Base-by-base conservation (phyloP, 2,329 filamentous ascomycete species). In the Salinomyces thailandicus region DNA sequence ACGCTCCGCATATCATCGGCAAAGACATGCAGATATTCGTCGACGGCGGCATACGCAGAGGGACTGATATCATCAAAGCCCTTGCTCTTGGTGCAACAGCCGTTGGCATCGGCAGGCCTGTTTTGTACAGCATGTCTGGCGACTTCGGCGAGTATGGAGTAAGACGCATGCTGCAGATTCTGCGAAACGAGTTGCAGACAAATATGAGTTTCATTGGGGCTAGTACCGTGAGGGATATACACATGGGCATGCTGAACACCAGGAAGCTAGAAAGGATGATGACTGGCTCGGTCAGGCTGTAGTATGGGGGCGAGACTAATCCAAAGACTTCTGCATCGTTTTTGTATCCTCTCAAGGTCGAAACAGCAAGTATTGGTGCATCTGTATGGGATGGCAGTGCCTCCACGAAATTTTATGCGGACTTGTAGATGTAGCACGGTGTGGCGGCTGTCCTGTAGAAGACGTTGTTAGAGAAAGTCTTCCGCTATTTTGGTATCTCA, bases 151-250 rank as follows among this genome's bases (percentile, higher is more conserved):
- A n/a, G 17, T 20, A 27, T 13, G 37, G 37, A 14, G 33, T 39
- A 3, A 58, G 68, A 19, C 59, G 59, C 36, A 64, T 81, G 43
- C 44, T 52, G 18, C 44, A 51, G 41, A 61, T 66, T 17, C 50
- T 67, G 37, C 49, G 55, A 3, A 75, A 79, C 41, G 77, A 81
- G 52, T 51, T 81, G 4, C 68, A 76, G 46, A 77, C 71, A 2
- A 75, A 74, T 3, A 81, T 81, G 76, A 68, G 70, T 30, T 67
- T 79, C 58, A 68, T 76, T 37, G 76, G 76, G 2, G 63, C 78
- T 13, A 77, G 71, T 2, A 67, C 67, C 36, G 55, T 80, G 3
- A 64, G 67, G 32, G 69, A 79, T 50, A 61, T 75, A 9, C 69
- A 73, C 42, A 72, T 74, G 0, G 72, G 73, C 0, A 62, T 77